Percentiles rank a stretch among this genome's conserved stretches.
Evolutionary conservation across 805 yeast species (phyloP).

Genomic region (Yamadazyma paraphyllophila): DNA sequence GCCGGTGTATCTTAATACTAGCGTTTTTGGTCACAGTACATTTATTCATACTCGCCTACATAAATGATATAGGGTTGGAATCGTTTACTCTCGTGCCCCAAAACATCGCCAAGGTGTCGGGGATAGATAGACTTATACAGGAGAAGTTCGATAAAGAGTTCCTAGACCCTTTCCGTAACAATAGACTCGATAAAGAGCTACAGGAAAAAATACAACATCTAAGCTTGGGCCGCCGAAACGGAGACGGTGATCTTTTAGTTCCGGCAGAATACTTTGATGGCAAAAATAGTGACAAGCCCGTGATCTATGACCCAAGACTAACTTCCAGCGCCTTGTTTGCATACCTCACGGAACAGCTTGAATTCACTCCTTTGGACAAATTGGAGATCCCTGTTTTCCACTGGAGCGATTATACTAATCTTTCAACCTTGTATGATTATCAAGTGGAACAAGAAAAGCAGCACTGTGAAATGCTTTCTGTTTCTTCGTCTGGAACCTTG

Average conservation of each 20-base stretch:
- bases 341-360: constrained; percentile 16
- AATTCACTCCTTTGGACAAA: constrained; percentile 3
- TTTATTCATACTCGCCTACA: constrained; percentile 13
- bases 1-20: constrained; percentile 17
- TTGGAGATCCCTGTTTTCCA: constrained; percentile 24
- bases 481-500: constrained; percentile 1
- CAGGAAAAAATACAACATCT: neutral
- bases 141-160: constrained; percentile 6
- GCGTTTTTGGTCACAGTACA: constrained; percentile 16
- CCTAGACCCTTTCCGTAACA: constrained; percentile 4
- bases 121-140: neutral
- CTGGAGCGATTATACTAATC: constrained; percentile 33
- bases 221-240: constrained; percentile 2
- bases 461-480: constrained; percentile 20
- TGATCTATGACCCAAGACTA: constrained; percentile 27
- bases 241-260: neutral
- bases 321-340: constrained; percentile 22
- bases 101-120: neutral
- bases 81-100: neutral
- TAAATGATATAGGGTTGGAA: constrained; percentile 6
- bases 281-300: neutral
- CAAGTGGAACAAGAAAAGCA: constrained; percentile 11
- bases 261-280: constrained; percentile 15
- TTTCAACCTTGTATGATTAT: constrained; percentile 20
- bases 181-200: constrained; percentile 4